These are phyloP conservation scores for Raffaelea ambrosiae DNA, from an alignment of 2,329 filamentous ascomycete genomes.

Conservation along the genomic window DNA sequence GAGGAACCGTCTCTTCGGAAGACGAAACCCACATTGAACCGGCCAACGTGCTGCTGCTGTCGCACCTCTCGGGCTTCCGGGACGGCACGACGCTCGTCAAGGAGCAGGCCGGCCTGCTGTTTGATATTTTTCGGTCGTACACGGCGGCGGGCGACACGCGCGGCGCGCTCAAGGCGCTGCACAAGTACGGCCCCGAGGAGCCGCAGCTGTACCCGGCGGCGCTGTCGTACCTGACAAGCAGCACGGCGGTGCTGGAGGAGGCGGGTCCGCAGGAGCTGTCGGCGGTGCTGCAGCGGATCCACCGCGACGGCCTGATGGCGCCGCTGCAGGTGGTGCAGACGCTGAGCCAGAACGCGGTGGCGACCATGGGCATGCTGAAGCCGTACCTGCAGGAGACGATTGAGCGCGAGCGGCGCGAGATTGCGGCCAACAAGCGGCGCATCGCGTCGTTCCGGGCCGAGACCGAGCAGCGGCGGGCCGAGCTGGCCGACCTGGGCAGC, in stretches of 20 bases:
- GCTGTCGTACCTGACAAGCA: constrained; percentile 86
- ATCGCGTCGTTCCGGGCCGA: constrained; percentile 79
- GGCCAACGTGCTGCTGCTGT: constrained; percentile 87
- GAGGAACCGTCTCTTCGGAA: constrained; percentile 29
- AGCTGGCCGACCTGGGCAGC: constrained; percentile 66
- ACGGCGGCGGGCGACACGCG: constrained; percentile 85
- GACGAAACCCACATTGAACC: constrained; percentile 76
- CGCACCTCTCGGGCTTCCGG: constrained; percentile 81
- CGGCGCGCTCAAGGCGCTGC: constrained; percentile 80
- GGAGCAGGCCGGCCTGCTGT: constrained; percentile 83
- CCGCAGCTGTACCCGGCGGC: constrained; percentile 89
- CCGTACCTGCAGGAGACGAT: constrained; percentile 85
- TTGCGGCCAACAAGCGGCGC: constrained; percentile 67
- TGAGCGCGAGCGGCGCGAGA: constrained; percentile 78
- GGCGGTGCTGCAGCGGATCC: constrained; percentile 73
- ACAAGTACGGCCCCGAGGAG: constrained; percentile 86
- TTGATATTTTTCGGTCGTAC: constrained; percentile 95
- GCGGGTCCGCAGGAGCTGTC: constrained; percentile 77
- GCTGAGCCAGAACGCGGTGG: constrained; percentile 58
- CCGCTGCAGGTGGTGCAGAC: constrained; percentile 95
- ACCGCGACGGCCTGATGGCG: constrained; percentile 86
- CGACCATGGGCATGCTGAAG: constrained; percentile 97
- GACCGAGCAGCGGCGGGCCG: constrained; percentile 68
- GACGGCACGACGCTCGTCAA: constrained; percentile 89
- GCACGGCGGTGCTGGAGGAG: constrained; percentile 70